These are phyloP conservation scores for Plasmodium vivax DNA, from an alignment of 169 alveolate genomes.

Conservation along the genomic window DNA sequence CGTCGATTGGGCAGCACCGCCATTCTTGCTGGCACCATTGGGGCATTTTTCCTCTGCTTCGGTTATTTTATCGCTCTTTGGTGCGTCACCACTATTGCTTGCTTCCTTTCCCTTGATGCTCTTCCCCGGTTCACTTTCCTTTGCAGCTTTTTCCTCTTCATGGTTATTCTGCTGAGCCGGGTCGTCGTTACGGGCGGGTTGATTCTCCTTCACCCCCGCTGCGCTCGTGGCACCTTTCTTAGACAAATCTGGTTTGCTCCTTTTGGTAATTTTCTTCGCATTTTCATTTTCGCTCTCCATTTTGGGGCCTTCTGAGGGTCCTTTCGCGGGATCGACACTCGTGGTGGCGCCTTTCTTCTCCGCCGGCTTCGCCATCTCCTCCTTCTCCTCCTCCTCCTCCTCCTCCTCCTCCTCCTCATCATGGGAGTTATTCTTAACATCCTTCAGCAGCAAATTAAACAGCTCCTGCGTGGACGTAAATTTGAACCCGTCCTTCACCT, in stretches of 20 bases:
- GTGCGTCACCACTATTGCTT: background rate
- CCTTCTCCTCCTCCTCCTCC: background rate
- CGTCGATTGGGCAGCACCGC: background rate
- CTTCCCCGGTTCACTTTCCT: background rate
- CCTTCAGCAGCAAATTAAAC: slow-evolving; percentile 41
- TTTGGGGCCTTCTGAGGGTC: background rate
- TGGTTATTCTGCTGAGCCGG: background rate
- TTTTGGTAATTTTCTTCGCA: background rate
- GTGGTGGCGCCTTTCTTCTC: background rate
- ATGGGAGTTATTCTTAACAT: slow-evolving; percentile 15
- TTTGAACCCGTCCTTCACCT: slow-evolving; percentile 32
- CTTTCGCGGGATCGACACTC: background rate
- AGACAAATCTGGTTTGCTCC: background rate
- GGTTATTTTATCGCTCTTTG: background rate
- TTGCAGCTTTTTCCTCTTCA: background rate
- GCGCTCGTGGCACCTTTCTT: background rate
- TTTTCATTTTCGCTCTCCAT: background rate
- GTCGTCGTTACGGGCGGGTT: background rate
- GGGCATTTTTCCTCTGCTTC: background rate
- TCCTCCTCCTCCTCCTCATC: background rate
- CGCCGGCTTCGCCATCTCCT: background rate
- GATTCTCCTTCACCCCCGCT: background rate
- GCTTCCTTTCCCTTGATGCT: background rate
- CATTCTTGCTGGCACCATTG: background rate
- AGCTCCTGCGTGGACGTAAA: slow-evolving; percentile 59